Percentiles rank a stretch among this genome's conserved stretches.
These are phyloP conservation scores for Cytidiella melzeri DNA, from an alignment of 768 basidiomycete genomes.

Conservation along the genomic window DNA sequence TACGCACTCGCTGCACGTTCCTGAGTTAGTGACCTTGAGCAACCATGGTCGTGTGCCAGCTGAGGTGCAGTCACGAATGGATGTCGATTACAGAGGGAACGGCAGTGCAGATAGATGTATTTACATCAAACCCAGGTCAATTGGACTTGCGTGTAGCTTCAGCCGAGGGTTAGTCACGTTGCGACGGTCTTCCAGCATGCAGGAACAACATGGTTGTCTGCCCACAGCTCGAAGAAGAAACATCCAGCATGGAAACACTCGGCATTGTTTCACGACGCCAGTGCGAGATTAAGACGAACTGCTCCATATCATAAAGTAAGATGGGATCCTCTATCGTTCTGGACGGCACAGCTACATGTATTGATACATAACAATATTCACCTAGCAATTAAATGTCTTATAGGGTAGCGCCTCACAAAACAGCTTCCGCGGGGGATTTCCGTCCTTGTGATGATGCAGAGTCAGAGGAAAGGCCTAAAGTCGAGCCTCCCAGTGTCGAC, in stretches of 20 bases:
- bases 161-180: too few species aligned
- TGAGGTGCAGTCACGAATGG: too few species aligned
- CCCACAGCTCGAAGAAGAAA: not conserved
- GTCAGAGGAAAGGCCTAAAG: not conserved
- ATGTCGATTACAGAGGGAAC: too few species aligned
- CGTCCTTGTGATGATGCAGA: not conserved
- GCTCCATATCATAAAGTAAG: not conserved
- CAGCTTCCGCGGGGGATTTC: not conserved
- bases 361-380: not conserved
- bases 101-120: too few species aligned
- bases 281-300: not conserved
- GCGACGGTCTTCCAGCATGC: too few species aligned
- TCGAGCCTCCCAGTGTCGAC: not conserved
- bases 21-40: too few species aligned
- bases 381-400: not conserved
- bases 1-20: conserved; percentile 53
- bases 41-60: too few species aligned
- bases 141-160: too few species aligned
- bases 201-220: not conserved
- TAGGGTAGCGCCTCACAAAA: not conserved
- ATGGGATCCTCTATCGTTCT: not conserved
- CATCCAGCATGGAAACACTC: not conserved
- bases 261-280: not conserved
- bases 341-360: not conserved
- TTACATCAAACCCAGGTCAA: too few species aligned